Base-by-base conservation (phyloP, 352 stramenopile genomes). In the Pythium folliculosum region DNA sequence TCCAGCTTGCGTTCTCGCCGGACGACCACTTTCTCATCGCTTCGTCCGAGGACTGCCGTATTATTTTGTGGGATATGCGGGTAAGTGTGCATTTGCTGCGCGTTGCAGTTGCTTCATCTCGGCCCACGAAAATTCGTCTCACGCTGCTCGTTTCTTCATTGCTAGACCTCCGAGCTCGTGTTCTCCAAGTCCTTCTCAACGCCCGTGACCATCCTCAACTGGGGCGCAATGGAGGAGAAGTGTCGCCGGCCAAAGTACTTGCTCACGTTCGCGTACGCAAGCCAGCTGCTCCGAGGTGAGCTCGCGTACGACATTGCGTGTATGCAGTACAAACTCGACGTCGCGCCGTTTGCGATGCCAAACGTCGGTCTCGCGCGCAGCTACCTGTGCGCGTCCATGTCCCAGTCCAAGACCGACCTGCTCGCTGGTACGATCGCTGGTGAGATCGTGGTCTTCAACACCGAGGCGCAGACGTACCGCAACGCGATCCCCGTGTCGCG, bases 381-480 rank as follows among this genome's bases (percentile, higher is more conserved):
- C 19, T 94, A 91, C 63, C 61, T 92, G 45, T 91, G 82, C 21
- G 79, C 82, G 10, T 58, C 73, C n/a, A 84, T 91, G 62, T 89
- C 77, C 3, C 68, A 71, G 19, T 68, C 77, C 5, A 88, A 81
- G 1, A 82, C 65, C 2, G 82, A 89, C 45, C 50, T 94, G 14
- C 72, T 94, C 2, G 81, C 81, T 3, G 86, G 82, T 6, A 91
- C 86, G 6, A 76, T 80, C 32, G 84, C 84, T 0, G 82, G 91
- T 25, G 89, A 98, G 58, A 75, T 98, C 35, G 85, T 96, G 0
- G 86, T 97, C 8, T 97, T 96, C 64, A 92, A 88, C 57, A 77
- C 83, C 9, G 86, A 88, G 13, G 71, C 77, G 1, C 67, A 86
- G 35, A 81, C 84, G 5, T 93, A 91, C 58, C 81, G 83, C 32